Conservation (phyloP, 371 early-diverging fungal genomes). For the Zychaea mexicana region DNA sequence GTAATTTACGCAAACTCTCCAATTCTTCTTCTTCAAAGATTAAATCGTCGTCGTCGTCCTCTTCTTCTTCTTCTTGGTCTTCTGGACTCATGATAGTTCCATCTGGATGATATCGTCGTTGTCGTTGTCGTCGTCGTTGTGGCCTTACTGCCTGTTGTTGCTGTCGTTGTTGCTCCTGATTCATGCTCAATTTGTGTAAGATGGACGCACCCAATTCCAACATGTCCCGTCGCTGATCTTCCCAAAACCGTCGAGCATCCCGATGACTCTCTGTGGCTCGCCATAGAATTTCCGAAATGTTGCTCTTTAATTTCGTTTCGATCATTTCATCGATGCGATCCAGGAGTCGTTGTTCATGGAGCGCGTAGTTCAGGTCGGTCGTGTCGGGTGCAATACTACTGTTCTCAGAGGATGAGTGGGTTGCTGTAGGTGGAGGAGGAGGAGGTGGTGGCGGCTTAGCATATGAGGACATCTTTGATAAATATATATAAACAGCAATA, state of each 20-base stretch:
- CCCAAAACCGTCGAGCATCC: slow-evolving; percentile 33
- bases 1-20: slow-evolving; percentile 14
- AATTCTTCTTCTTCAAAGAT: no score
- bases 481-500: not conserved
- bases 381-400: not conserved
- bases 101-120: no score
- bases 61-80: slow-evolving; percentile 12
- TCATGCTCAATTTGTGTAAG: slow-evolving; percentile 18
- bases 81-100: no score
- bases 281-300: slow-evolving; percentile 36
- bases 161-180: not conserved
- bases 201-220: slow-evolving; percentile 25
- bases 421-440: not conserved
- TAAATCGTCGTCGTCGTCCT: no score
- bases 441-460: not conserved
- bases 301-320: slow-evolving; percentile 22
- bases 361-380: not conserved
- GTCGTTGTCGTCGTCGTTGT: no score
- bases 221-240: slow-evolving; percentile 43
- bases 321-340: slow-evolving; percentile 27
- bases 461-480: not conserved
- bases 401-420: not conserved
- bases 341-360: slow-evolving; percentile 21
- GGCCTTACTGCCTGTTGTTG: slow-evolving; percentile 4
- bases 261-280: slow-evolving; percentile 35